Conservation (phyloP, 345 rosid genomes). For the Cardamine chenopodiifolia region DNA sequence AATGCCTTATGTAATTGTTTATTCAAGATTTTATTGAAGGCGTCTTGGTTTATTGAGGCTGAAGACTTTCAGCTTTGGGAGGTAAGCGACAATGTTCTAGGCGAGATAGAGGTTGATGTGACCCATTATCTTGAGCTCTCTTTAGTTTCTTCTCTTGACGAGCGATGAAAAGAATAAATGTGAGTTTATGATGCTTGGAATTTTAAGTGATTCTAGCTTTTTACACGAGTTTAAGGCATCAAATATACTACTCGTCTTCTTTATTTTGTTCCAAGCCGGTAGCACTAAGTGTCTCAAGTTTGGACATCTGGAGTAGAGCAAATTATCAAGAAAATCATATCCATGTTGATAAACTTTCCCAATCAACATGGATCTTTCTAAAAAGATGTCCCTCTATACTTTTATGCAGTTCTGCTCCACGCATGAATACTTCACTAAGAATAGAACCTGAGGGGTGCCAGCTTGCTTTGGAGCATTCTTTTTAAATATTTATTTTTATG, state of each 20-base stretch:
- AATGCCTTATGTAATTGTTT: too few relatives aligned
- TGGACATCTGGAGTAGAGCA: constrained; percentile 51
- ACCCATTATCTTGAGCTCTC: constrained; percentile 70
- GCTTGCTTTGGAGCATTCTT: too few relatives aligned
- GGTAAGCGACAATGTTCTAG: constrained; percentile 28
- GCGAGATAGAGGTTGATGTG: constrained; percentile 48
- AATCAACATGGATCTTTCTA: too few relatives aligned
- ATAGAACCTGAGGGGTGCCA: too few relatives aligned
- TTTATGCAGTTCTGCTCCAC: too few relatives aligned
- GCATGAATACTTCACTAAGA: too few relatives aligned
- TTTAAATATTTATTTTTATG: too few relatives aligned
- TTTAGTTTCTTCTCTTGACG: constrained; percentile 38
- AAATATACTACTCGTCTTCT: constrained; percentile 46
- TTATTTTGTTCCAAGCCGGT: constrained; percentile 74
- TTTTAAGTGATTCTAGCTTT: constrained; percentile 73
- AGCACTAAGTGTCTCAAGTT: constrained; percentile 59
- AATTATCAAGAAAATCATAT: background rate
- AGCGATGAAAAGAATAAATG: constrained; percentile 53
- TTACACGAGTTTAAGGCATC: constrained; percentile 53
- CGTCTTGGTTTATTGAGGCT: constrained; percentile 60
- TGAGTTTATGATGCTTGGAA: constrained; percentile 62
- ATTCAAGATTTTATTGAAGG: constrained; percentile 55
- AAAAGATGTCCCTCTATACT: too few relatives aligned
- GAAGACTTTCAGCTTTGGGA: constrained; percentile 52
- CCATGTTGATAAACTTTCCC: too few relatives aligned